Base-by-base conservation (phyloP, 345 rosid genomes). In the Pistacia atlantica region DNA sequence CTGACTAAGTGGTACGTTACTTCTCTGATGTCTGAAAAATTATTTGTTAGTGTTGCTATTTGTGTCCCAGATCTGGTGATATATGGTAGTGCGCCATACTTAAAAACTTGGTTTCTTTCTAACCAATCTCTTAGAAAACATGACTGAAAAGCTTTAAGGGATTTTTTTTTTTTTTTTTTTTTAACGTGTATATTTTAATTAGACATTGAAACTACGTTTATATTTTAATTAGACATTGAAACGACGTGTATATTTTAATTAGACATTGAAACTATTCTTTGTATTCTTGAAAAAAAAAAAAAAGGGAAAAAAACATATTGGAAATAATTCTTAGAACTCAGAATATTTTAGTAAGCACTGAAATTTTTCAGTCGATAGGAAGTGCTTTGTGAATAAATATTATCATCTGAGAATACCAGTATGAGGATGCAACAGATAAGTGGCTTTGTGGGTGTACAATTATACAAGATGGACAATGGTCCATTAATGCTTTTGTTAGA, bases 1-100 rank as follows among this genome's bases (percentile, higher is more conserved):
- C 82, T 96, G 65, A 96, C 99, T 76, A 96, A 92, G 83, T 96
- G 99, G 99, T 93, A 87, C 54, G 37, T 35, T 71, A 49, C 60
- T 69, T 71, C 59, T 62, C 70, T 59, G 11, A 11, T 74, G 48
- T 69, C 71, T 61, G 33, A 45, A 17, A 60, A 51, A 17, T 42
- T 45, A 55, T 56, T 65, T 59, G 4, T 57, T n/a, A 14, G 57
- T 52, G 65, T 69, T 70, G 38, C 71, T 54, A 18, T 20, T 59
- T 52, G 22, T 37, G 31, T 52, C 18, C 45, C 11, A 3, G 52
- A 72, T n/a, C 67, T 77, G 28, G 11, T 68, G 31, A 54, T 31
- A 17, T 49, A 20, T 46, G 57, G 28, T 48, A 58, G 17, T 4
- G 6, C 46, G 46, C 3, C 22, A 56, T 61, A 3, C 31, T 25